Evolutionary conservation across 768 basidiomycete genomes (phyloP).

Genomic region (Rhodotorula kratochvilovae): DNA sequence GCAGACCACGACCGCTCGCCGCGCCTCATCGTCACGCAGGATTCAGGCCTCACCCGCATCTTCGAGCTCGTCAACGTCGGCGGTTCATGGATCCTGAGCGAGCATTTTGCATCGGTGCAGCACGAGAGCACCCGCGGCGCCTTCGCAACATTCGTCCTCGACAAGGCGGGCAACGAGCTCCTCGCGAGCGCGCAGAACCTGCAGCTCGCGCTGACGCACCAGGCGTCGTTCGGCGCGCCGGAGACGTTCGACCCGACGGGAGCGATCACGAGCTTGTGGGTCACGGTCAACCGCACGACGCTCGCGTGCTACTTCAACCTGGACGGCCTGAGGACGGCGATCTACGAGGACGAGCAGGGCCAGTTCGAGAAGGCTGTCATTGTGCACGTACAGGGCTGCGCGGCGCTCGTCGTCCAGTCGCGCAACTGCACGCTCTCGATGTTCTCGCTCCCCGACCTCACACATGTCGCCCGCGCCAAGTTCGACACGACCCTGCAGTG

Average conservation of each 20-base stretch:
- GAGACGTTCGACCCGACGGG: conserved; percentile 21
- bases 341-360: conserved; percentile 25
- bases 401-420: conserved; percentile 28
- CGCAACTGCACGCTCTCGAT: conserved; percentile 9
- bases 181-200: conserved; percentile 20
- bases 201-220: conserved; percentile 29
- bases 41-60: conserved; percentile 60
- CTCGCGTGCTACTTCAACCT: conserved; percentile 36
- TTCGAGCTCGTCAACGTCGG: conserved; percentile 56
- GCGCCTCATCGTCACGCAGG: conserved; percentile 61
- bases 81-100: conserved; percentile 50
- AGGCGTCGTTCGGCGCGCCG: conserved; percentile 4
- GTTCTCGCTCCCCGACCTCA: conserved; percentile 22
- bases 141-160: conserved; percentile 47
- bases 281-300: conserved; percentile 21
- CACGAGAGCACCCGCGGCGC: conserved; percentile 49
- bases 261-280: conserved; percentile 31
- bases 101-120: conserved; percentile 46
- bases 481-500: conserved; percentile 32
- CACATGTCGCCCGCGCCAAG: conserved; percentile 13
- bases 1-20: conserved; percentile 51
- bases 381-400: conserved; percentile 15
- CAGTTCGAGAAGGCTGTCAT: conserved; percentile 19
- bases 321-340: conserved; percentile 27
- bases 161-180: conserved; percentile 40